Percentiles rank a stretch among this genome's conserved stretches.
phyloP scores from a whole-genome alignment of 2,329 filamentous ascomycete genomes.

The Fusarium sp. region DNA sequence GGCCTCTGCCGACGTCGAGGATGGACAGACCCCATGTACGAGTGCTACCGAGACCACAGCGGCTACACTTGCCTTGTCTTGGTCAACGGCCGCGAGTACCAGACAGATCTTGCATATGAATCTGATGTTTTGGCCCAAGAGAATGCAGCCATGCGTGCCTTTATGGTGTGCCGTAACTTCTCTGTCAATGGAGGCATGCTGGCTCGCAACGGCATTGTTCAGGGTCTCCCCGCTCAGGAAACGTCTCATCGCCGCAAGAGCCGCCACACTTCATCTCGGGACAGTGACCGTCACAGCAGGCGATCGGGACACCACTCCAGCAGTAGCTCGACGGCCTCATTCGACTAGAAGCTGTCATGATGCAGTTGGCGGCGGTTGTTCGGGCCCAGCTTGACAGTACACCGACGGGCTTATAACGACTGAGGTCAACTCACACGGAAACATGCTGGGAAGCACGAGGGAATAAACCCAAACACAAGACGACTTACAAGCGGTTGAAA shows the following conservation, averaged over 20 bases:
- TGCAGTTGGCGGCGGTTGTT: slow-evolving; percentile 9
- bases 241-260: slow-evolving; percentile 62
- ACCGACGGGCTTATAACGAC: slow-evolving; percentile 30
- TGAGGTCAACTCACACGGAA: slow-evolving; percentile 21
- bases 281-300: slow-evolving; percentile 59
- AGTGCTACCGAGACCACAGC: slow-evolving; percentile 76
- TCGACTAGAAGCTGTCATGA: slow-evolving; percentile 57
- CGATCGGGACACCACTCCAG: slow-evolving; percentile 69
- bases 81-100: slow-evolving; percentile 96
- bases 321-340: slow-evolving; percentile 70
- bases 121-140: slow-evolving; percentile 87
- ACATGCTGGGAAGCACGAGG: slow-evolving; percentile 25
- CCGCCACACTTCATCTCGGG: slow-evolving; percentile 62
- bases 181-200: slow-evolving; percentile 96
- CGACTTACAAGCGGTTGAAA: slow-evolving; percentile 52
- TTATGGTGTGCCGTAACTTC: slow-evolving; percentile 98
- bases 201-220: slow-evolving; percentile 74
- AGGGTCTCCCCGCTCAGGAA: slow-evolving; percentile 69
- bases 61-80: slow-evolving; percentile 91
- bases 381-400: slow-evolving; percentile 16
- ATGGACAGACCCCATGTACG: slow-evolving; percentile 92
- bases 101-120: slow-evolving; percentile 86
- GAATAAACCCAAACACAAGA: slow-evolving; percentile 38
- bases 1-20: slow-evolving; percentile 94
- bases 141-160: slow-evolving; percentile 93